These are phyloP conservation scores for Sporodiniella umbellata DNA, from an alignment of 371 early-diverging fungal species.

Conservation along the genomic window DNA sequence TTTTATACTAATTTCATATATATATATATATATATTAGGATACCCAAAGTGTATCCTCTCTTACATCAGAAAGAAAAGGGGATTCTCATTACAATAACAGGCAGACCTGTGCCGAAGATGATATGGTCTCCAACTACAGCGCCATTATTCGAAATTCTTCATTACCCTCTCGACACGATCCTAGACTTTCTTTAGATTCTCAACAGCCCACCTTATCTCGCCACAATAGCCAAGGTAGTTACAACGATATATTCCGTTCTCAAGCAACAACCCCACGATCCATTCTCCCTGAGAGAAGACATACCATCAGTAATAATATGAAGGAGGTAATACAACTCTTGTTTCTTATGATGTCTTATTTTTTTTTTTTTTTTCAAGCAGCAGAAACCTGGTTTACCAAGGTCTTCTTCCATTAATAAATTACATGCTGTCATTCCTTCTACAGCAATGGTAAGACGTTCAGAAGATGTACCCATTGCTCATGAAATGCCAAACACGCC, in stretches of 20 bases:
- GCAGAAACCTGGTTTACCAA: conserved; percentile 14
- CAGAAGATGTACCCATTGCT: conserved; percentile 8
- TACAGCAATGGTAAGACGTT: conserved; percentile 6
- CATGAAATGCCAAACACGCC: conserved; percentile 16
- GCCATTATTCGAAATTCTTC: conserved; percentile 21
- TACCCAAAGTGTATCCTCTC: background rate
- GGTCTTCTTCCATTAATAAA: conserved; percentile 11
- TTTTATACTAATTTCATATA: background rate
- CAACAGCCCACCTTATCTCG: background rate
- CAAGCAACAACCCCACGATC: background rate
- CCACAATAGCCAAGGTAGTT: background rate
- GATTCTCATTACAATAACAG: conserved; percentile 4
- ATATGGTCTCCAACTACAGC: conserved; percentile 32
- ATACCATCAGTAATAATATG: conserved; percentile 2
- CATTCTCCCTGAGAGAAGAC: background rate
- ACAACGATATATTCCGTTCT: background rate
- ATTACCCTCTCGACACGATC: background rate
- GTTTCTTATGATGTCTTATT: background rate
- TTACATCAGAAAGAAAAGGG: background rate
- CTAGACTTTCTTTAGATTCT: background rate
- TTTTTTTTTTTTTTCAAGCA: background rate
- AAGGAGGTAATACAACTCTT: conserved; percentile 4
- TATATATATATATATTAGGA: background rate
- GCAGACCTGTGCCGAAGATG: conserved; percentile 20
- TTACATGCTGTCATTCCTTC: conserved; percentile 16